Conservation (phyloP, 164 flowering plant species). For the Stephania japonica region DNA sequence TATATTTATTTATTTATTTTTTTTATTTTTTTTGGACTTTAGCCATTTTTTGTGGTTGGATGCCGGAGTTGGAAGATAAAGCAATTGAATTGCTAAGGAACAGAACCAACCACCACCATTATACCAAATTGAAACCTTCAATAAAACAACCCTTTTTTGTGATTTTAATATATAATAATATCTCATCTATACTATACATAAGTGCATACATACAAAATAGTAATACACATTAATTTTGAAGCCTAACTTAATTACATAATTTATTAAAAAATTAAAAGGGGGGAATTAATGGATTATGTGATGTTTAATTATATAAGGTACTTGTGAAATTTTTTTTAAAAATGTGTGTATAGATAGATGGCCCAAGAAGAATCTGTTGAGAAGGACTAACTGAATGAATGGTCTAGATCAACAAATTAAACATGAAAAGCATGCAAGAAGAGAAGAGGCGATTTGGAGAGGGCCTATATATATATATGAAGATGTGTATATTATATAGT, state of each 20-base stretch:
- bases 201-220: no score
- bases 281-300: background rate
- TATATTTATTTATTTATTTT: background rate
- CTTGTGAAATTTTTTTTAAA: no score
- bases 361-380: background rate
- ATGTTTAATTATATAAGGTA: background rate
- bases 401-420: background rate
- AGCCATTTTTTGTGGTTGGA: conserved; percentile 20
- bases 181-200: no score
- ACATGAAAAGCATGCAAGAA: background rate
- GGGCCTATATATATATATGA: background rate
- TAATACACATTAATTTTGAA: background rate
- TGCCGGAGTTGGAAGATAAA: conserved; percentile 24
- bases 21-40: background rate
- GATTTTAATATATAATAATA: no score
- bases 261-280: no score
- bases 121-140: conserved; percentile 8
- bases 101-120: conserved; percentile 23
- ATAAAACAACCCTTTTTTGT: no score
- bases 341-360: background rate
- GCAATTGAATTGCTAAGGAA: conserved; percentile 17
- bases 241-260: background rate
- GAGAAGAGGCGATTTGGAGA: background rate
- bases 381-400: background rate
- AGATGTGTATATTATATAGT: background rate